These are phyloP conservation scores for Fusarium poae DNA, from an alignment of 2,329 filamentous ascomycete species.

Conservation along the genomic window DNA sequence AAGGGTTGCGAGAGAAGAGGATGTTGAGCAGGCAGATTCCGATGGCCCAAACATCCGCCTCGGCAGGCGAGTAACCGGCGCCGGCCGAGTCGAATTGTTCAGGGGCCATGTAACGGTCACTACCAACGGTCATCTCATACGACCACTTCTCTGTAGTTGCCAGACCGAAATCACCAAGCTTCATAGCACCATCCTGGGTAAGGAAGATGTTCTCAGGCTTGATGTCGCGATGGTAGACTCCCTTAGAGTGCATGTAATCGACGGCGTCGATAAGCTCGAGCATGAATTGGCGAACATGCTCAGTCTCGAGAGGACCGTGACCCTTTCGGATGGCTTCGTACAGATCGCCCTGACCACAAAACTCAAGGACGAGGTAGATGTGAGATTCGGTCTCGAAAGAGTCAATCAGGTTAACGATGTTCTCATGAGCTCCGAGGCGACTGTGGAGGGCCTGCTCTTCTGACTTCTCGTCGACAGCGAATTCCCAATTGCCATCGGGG, in stretches of 20 bases:
- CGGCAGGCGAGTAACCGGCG: conserved; percentile 89
- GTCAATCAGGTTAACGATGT: conserved; percentile 92
- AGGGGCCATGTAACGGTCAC: conserved; percentile 98
- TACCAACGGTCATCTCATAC: conserved; percentile 92
- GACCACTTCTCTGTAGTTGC: conserved; percentile 92
- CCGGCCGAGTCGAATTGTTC: conserved; percentile 95
- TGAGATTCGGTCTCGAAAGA: conserved; percentile 94
- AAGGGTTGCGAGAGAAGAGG: conserved; percentile 95
- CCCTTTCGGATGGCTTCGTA: conserved; percentile 96
- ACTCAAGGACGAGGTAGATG: conserved; percentile 92
- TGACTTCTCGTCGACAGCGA: conserved; percentile 84
- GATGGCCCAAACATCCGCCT: conserved; percentile 97
- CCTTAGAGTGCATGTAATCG: conserved; percentile 89
- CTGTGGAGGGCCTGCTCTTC: conserved; percentile 85
- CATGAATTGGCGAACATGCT: conserved; percentile 98
- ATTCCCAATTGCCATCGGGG: conserved; percentile 70
- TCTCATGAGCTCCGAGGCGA: conserved; percentile 82
- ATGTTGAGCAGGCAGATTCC: conserved; percentile 97
- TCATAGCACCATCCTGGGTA: conserved; percentile 86
- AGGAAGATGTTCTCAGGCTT: conserved; percentile 99
- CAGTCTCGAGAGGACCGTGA: conserved; percentile 90
- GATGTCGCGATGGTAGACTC: conserved; percentile 96
- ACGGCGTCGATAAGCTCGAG: conserved; percentile 91
- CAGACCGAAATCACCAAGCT: conserved; percentile 95
- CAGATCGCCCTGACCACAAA: conserved; percentile 92